Base-by-base conservation (phyloP, 306 rosid genomes). In the Casuarina glauca region DNA sequence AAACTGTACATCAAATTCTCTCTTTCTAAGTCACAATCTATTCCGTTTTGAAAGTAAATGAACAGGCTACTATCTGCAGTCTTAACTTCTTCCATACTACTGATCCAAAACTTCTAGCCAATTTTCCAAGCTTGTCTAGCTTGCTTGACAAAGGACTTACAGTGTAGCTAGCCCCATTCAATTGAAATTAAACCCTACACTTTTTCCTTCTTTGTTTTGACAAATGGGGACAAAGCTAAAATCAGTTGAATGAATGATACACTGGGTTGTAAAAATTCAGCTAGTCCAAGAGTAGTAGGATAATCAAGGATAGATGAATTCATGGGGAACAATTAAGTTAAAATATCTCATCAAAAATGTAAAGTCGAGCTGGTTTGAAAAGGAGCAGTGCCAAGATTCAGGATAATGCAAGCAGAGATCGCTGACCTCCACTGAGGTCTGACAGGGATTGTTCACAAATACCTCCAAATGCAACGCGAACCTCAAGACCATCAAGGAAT, bases 361-460 rank as follows among this genome's bases (percentile, higher is more conserved):
- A 95, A 13, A 95, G 95, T 68, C 97, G 98, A 82, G 98, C 98
- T 48, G 98, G 98, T 78, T 95, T 95, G 82, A 95, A 95, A 57
- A 95, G 97, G 82, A 95, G 97, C 85, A 95, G 86, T 16, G 98
- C 97, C 82, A 95, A 84, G 79, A 95, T 95, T 63, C 92, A 85
- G 74, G 97, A 92, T 74, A 95, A 97, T 73, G 98, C 98, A 62
- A 95, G 96, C 78, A 92, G 88, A 61, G 98, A 95, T 83, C 98
- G 91, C 83, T 95, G 98, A 57, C 98, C 98, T 73, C 98, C 98
- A 86, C 98, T 95, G 68, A 95, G 81, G 84, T 95, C 98, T 36
- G 98, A 95, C 80, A 95, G 88, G 17, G 98, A 91, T 86, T 95
- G 98, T 85, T 92, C 92, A 97, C 98, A 95, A 69, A 91, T 96